Evolutionary conservation across 176 grass and related monocot species (phyloP), one percentile per base, ranked within the genome.

Genomic region (Eleusine coracana): DNA sequence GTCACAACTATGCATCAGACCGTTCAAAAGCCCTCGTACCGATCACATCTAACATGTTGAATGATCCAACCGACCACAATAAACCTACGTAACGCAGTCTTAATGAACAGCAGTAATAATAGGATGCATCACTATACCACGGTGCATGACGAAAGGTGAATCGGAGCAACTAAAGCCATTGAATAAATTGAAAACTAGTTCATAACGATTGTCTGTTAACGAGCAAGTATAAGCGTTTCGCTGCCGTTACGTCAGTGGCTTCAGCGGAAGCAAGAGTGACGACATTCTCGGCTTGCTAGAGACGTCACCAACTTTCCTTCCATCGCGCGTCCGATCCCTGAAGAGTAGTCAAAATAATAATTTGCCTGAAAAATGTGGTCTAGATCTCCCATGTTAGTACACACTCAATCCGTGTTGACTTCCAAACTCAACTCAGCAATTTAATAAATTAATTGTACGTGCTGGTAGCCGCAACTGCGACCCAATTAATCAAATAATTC

Each of bases 361-460:
- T 80, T 54, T 68, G 64, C 20, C 31, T 79, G 34, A 17, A 55
- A 80, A 80, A 39, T 79, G 44, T 11, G 77, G 77, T 67, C 77
- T 4, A 18, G 51, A 75, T 58, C 46, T 39, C 12, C 42, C 46
- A 28, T 70, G 34, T 70, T 70, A 17, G 34, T 38, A 58, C 51
- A 58, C 51, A 56, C 51, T 74, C n/a, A 13, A 28, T 74, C 39
- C 18, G 17, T 58, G 73, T 58, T 75, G 51, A 75, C 73, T 75
- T 37, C 29, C 8, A 38, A 75, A 52, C 72, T 75, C 31, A 23
- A 18, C 51, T 34, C 5, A 20, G 55, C 31, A 34, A 68, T 39
- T 36, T 10, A 55, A 40, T 68, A 2, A 16, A 40, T 16, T 51
- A 29, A 8, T 54, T 15, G 14, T 14, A 7, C 20, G 31, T 39